Percentiles rank a stretch among this genome's conserved stretches.
phyloP scores from a whole-genome alignment of 1,284 basidiomycete species.

The Cerrena zonata region DNA sequence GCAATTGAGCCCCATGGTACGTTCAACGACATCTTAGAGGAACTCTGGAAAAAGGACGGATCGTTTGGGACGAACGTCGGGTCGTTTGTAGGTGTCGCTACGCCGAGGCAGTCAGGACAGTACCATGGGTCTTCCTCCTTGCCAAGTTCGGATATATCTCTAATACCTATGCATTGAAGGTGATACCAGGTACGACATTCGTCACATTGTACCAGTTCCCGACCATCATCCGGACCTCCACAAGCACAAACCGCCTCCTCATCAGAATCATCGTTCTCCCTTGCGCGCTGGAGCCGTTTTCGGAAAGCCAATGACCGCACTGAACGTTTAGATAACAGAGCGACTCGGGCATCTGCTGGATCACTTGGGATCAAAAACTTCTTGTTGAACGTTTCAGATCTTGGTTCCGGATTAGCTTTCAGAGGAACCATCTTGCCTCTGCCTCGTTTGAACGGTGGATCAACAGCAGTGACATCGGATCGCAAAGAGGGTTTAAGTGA shows the following conservation, averaged over 20 bases:
- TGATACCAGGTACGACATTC: constrained; percentile 73
- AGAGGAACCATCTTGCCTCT: constrained; percentile 61
- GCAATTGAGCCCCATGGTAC: constrained; percentile 35
- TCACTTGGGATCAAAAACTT: constrained; percentile 49
- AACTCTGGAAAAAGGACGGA: constrained; percentile 49
- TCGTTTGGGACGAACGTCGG: constrained; percentile 64
- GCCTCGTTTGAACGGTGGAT: constrained; percentile 34
- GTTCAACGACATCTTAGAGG: constrained; percentile 48
- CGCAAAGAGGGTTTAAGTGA: constrained; percentile 29
- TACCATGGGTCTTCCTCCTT: constrained; percentile 72
- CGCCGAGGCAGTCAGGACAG: constrained; percentile 47
- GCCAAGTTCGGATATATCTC: constrained; percentile 55
- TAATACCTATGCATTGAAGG: constrained; percentile 66
- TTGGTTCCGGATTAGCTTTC: constrained; percentile 32
- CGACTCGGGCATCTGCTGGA: constrained; percentile 66
- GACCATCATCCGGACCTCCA: constrained; percentile 55
- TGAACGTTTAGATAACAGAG: constrained; percentile 61
- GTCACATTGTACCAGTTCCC: constrained; percentile 72
- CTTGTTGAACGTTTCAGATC: constrained; percentile 4
- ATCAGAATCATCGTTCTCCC: constrained; percentile 32
- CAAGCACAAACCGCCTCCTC: constrained; percentile 62
- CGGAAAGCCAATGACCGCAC: constrained; percentile 55
- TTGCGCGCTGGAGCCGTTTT: constrained; percentile 16
- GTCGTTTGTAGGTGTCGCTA: constrained; percentile 25
- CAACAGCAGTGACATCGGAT: constrained; percentile 20